Evolutionary conservation across 306 rosid genomes (phyloP).

Genomic region (Corylus americana): DNA sequence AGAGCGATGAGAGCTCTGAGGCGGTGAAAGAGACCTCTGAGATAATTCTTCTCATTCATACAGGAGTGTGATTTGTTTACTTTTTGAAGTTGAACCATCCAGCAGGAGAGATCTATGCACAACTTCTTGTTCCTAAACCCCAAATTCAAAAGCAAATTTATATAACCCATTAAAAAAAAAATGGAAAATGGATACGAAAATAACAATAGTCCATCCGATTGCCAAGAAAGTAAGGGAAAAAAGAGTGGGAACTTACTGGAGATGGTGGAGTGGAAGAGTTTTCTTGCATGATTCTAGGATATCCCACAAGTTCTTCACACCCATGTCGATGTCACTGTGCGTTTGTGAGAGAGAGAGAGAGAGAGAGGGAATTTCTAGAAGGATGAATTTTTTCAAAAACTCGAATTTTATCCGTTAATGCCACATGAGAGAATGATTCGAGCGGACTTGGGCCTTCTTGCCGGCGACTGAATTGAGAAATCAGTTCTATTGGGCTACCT

Average conservation of each 20-base stretch:
- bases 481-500: too few species aligned
- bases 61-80: conserved; percentile 59
- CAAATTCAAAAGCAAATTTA: conserved; percentile 30
- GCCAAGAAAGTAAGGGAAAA: conserved; percentile 1
- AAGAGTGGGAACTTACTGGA: conserved; percentile 43
- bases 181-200: not conserved
- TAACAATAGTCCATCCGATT: not conserved
- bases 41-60: conserved; percentile 54
- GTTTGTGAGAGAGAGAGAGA: not conserved
- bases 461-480: too few species aligned
- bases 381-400: conserved; percentile 21
- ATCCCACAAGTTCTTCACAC: conserved; percentile 82
- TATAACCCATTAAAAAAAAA: not conserved
- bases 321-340: conserved; percentile 37
- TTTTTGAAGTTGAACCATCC: conserved; percentile 78
- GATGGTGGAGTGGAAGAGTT: conserved; percentile 70
- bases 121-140: conserved; percentile 70
- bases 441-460: too few species aligned
- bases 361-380: not conserved
- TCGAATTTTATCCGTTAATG: not conserved
- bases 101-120: conserved; percentile 84
- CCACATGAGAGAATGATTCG: too few species aligned
- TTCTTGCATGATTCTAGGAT: conserved; percentile 86
- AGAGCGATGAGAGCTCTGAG: conserved; percentile 77
- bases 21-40: conserved; percentile 75